Evolutionary conservation across 2,329 filamentous ascomycete genomes (phyloP).

Genomic region (Fusarium newnesense): DNA sequence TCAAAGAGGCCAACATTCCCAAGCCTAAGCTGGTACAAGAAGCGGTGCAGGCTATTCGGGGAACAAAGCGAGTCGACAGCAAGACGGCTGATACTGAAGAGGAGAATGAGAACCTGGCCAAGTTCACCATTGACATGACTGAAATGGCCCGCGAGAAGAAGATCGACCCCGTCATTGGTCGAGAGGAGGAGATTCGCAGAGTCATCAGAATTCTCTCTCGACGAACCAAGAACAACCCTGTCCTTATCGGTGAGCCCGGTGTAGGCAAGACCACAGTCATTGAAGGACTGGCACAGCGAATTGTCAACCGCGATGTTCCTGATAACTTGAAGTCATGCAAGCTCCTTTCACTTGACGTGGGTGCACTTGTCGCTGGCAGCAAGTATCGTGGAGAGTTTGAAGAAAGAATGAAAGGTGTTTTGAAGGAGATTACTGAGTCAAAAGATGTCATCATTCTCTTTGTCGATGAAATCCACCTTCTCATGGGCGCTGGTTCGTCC

Average conservation of each 20-base stretch:
- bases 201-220: constrained; percentile 92
- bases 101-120: constrained; percentile 95
- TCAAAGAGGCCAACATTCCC: constrained; percentile 90
- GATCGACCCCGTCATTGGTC: constrained; percentile 95
- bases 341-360: constrained; percentile 93
- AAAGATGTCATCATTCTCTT: constrained; percentile 98
- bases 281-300: constrained; percentile 92
- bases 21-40: constrained; percentile 91
- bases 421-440: constrained; percentile 95
- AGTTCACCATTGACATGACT: constrained; percentile 99
- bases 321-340: constrained; percentile 95
- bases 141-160: constrained; percentile 96
- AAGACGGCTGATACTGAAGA: constrained; percentile 94
- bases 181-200: constrained; percentile 93
- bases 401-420: constrained; percentile 97
- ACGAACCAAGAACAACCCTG: constrained; percentile 98
- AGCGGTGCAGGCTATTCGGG: constrained; percentile 90
- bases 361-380: constrained; percentile 93
- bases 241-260: constrained; percentile 96
- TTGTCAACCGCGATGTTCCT: constrained; percentile 96
- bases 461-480: constrained; percentile 97
- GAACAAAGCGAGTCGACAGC: constrained; percentile 92
- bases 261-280: constrained; percentile 99
- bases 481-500: constrained; percentile 95
- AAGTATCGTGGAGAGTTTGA: constrained; percentile 99